Evolutionary conservation across 768 basidiomycete genomes (phyloP).

Genomic region (Mycena capillaripes): DNA sequence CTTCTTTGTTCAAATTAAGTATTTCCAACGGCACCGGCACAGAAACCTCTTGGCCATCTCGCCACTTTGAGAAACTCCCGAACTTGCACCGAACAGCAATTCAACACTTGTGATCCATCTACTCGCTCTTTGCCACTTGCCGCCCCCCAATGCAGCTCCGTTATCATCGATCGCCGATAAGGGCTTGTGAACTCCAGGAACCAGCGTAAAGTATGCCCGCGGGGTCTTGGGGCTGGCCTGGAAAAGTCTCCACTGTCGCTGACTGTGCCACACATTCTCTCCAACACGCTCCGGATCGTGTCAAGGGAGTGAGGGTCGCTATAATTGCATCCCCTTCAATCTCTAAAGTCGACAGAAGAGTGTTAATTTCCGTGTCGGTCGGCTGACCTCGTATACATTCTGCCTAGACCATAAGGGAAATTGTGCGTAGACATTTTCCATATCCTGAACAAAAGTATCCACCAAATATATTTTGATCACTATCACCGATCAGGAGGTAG

Average conservation of each 20-base stretch:
- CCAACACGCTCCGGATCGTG: not conserved
- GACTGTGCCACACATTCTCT: not conserved
- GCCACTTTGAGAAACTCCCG: conserved; percentile 5
- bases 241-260: not conserved
- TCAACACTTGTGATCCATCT: conserved; percentile 7
- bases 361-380: conserved; percentile 3
- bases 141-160: not conserved
- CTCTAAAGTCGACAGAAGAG: not conserved
- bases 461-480: conserved; percentile 3
- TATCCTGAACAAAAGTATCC: not conserved
- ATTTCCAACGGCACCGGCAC: conserved; percentile 5
- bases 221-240: not conserved
- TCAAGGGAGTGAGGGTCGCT: too few species aligned
- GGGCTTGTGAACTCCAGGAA: not conserved
- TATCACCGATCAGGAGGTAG: not conserved
- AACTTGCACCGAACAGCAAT: conserved; percentile 7
- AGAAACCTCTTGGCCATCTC: conserved; percentile 15
- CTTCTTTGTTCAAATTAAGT: conserved; percentile 15
- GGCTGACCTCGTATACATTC: not conserved
- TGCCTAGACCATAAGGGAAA: not conserved
- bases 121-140: conserved; percentile 6
- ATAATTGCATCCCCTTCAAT: not conserved
- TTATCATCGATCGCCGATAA: not conserved
- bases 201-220: not conserved
- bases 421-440: not conserved